Conservation (phyloP, 1,284 basidiomycete genomes). For the Stygiomarasmius scandens region DNA sequence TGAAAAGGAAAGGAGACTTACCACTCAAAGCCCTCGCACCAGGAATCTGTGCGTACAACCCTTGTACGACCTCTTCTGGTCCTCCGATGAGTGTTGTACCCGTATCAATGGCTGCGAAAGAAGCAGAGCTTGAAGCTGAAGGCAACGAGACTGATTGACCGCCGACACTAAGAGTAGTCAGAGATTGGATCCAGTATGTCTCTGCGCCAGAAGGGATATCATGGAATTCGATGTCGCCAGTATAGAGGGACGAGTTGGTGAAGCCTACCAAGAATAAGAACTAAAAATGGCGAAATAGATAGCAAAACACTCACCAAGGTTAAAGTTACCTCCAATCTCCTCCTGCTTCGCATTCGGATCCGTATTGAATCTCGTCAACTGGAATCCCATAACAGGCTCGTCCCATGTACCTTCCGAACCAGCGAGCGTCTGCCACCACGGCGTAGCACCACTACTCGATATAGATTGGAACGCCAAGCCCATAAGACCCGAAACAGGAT, state of each 20-base stretch:
- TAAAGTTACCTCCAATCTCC: slow-evolving; percentile 81
- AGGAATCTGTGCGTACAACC: slow-evolving; percentile 78
- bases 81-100: slow-evolving; percentile 93
- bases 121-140: slow-evolving; percentile 43
- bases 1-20: slow-evolving; percentile 69
- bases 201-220: slow-evolving; percentile 50
- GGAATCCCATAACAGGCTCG: slow-evolving; percentile 77
- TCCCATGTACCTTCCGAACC: slow-evolving; percentile 59
- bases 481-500: slow-evolving; percentile 64
- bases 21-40: slow-evolving; percentile 62
- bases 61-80: slow-evolving; percentile 60
- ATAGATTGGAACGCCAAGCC: slow-evolving; percentile 67
- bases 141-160: slow-evolving; percentile 53
- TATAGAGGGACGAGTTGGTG: slow-evolving; percentile 70
- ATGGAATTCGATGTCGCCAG: slow-evolving; percentile 80
- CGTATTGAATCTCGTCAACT: slow-evolving; percentile 73
- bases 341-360: slow-evolving; percentile 45
- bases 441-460: slow-evolving; percentile 53
- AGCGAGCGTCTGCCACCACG: slow-evolving; percentile 77
- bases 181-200: slow-evolving; percentile 67
- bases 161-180: slow-evolving; percentile 61
- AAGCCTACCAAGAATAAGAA: slow-evolving; percentile 43
- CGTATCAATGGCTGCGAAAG: slow-evolving; percentile 75
- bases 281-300: background rate
- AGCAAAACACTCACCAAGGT: slow-evolving; percentile 56